phyloP scores from a whole-genome alignment of 1,284 basidiomycete species.

The Volvariella surrecta region DNA sequence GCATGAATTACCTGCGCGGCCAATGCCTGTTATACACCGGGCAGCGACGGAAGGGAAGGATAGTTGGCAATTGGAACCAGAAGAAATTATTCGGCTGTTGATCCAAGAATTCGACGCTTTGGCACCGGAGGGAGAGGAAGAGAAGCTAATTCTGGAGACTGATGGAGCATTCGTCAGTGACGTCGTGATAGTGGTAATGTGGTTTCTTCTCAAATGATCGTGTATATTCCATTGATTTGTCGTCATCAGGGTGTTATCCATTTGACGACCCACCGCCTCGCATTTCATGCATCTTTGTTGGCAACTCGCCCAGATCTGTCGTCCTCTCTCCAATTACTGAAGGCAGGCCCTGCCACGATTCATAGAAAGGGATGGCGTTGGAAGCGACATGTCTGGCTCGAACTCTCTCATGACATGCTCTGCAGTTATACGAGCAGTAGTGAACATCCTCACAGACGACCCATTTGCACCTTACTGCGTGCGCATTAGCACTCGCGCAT shows the following conservation, averaged over 20 bases:
- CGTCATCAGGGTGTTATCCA: constrained; percentile 47
- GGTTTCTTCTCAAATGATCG: constrained; percentile 6
- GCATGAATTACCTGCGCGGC: not conserved
- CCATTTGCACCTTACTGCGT: constrained; percentile 46
- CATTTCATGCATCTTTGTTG: constrained; percentile 59
- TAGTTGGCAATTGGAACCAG: constrained; percentile 23
- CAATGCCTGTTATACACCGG: constrained; percentile 11
- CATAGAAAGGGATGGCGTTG: constrained; percentile 35
- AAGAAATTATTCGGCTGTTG: constrained; percentile 31
- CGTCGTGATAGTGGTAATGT: constrained; percentile 38
- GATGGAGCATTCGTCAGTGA: constrained; percentile 43
- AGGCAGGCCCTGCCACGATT: constrained; percentile 43
- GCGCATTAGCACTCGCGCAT: constrained; percentile 16
- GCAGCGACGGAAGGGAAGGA: constrained; percentile 15
- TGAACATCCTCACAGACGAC: constrained; percentile 45
- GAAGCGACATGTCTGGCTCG: constrained; percentile 55
- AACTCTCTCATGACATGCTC: constrained; percentile 54
- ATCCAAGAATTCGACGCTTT: constrained; percentile 40
- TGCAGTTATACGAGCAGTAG: constrained; percentile 48
- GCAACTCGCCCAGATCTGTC: constrained; percentile 29
- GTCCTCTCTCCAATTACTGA: constrained; percentile 29
- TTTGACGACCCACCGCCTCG: constrained; percentile 54
- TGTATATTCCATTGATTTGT: constrained; percentile 4
- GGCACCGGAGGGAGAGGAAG: constrained; percentile 33
- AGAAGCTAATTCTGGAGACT: constrained; percentile 43